Evolutionary conservation across 257 asterid species (phyloP), one percentile per base, ranked within the genome.

Genomic region (Gentiana dahurica): DNA sequence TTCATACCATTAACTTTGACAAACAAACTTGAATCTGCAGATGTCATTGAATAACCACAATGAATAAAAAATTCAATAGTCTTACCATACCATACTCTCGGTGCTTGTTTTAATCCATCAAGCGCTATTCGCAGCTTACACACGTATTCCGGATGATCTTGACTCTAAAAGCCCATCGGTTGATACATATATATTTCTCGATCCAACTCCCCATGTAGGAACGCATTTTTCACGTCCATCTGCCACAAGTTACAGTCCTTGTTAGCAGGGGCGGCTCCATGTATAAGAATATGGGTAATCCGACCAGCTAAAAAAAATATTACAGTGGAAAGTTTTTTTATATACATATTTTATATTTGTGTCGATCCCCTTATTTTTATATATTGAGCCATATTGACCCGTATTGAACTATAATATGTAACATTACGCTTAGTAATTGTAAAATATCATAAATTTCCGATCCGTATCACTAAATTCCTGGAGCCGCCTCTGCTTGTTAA

Each of bases 21-120:
- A 6, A 4, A 3, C 52, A 10, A 9, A 4, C 11, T 48, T n/a
- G 52, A 48, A 9, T 48, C 52, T 48, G 12, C 4, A 3, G 13
- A 4, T 4, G 4, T 48, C 12, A 48, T 39, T 4, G 44, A 39
- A 7, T 3, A 39, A 3, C 44, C 44, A 39, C 44, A 3, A 10
- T 48, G 11, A 3, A 48, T 48, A 3, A 48, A 12, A n/a, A 48
- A 48, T n/a, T 48, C 52, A 9, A 12, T 12, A 4, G 11, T 48
- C 12, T 48, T 48, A 3, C 52, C 52, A n/a, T 41, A 43, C 53
- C 53, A 45, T 6, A 41, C 53, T 45, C 53, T 32, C 6, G 15
- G 62, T 0, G 62, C 53, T 1, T 58, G 37, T 15, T 58, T 43
- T 5, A 58, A 36, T 8, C 62, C 51, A 58, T 58, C 43, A 8